Evolutionary conservation across 208 protist genomes (phyloP).

Genomic region (Porcisia deanei): DNA sequence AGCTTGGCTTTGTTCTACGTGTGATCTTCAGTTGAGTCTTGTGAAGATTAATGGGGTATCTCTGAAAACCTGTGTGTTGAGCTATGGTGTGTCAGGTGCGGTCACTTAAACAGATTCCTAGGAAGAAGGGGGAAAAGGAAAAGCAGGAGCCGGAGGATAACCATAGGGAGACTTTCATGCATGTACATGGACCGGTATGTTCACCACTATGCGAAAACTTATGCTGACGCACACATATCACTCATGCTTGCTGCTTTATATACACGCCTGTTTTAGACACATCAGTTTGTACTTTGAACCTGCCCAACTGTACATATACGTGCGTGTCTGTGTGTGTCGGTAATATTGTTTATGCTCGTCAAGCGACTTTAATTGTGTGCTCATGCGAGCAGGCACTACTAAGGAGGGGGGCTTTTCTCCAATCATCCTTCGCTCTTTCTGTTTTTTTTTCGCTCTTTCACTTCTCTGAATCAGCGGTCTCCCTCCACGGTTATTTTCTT

Average conservation of each 20-base stretch:
- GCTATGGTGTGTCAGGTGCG: not conserved
- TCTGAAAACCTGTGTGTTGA: not conserved
- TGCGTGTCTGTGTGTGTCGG: not conserved
- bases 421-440: not conserved
- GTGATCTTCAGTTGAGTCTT: not conserved
- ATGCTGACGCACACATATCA: not conserved
- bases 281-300: constrained; percentile 1
- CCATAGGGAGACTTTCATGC: not conserved
- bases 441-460: constrained; percentile 6
- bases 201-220: not conserved
- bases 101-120: not conserved
- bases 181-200: not conserved
- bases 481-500: no score
- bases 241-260: not conserved
- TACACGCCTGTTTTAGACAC: constrained; percentile 3
- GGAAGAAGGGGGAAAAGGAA: not conserved
- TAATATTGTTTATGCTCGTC: not conserved
- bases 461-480: not conserved
- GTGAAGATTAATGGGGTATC: not conserved
- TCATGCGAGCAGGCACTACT: constrained; percentile 2
- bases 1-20: not conserved
- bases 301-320: not conserved
- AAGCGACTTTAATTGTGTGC: not conserved
- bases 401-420: not conserved
- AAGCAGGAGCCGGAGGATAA: not conserved